Evolutionary conservation across 2,329 filamentous ascomycete species (phyloP).

Genomic region (Cladosporium sp.): DNA sequence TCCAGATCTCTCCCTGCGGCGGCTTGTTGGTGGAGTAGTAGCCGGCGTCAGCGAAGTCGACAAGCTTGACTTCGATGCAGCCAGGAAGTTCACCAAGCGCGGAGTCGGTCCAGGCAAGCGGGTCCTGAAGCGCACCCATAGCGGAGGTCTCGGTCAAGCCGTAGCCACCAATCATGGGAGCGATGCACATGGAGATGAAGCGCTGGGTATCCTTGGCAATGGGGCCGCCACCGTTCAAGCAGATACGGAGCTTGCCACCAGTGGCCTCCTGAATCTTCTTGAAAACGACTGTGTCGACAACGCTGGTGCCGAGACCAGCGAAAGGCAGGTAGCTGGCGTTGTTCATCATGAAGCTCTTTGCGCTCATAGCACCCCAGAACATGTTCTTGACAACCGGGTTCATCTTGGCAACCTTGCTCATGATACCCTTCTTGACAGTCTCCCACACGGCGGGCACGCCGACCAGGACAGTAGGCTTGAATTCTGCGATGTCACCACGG

Average conservation of each 20-base stretch:
- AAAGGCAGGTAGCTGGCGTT: slow-evolving; percentile 51
- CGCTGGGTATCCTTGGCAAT: slow-evolving; percentile 83
- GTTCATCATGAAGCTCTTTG: slow-evolving; percentile 61
- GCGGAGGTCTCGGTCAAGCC: slow-evolving; percentile 83
- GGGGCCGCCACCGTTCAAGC: slow-evolving; percentile 91
- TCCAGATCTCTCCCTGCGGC: slow-evolving; percentile 89
- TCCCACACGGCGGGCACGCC: slow-evolving; percentile 98
- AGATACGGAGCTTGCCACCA: slow-evolving; percentile 82
- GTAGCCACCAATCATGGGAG: slow-evolving; percentile 92
- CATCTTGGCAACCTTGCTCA: slow-evolving; percentile 72
- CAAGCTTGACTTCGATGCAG: slow-evolving; percentile 84
- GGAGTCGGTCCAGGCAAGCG: slow-evolving; percentile 76
- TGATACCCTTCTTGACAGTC: slow-evolving; percentile 91
- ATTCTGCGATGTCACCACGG: slow-evolving; percentile 88
- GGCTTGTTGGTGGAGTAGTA: slow-evolving; percentile 74
- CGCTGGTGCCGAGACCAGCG: slow-evolving; percentile 53
- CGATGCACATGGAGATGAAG: slow-evolving; percentile 89
- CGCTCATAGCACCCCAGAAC: slow-evolving; percentile 69
- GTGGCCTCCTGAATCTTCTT: slow-evolving; percentile 88
- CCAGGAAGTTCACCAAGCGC: slow-evolving; percentile 77
- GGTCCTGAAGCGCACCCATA: slow-evolving; percentile 79
- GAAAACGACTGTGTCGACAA: slow-evolving; percentile 85
- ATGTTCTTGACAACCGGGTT: slow-evolving; percentile 70
- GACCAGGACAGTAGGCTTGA: slow-evolving; percentile 84
- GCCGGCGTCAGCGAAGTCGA: slow-evolving; percentile 84